These are phyloP conservation scores for Microsporum ferrugineum DNA, from an alignment of 2,329 filamentous ascomycete genomes.

Conservation along the genomic window DNA sequence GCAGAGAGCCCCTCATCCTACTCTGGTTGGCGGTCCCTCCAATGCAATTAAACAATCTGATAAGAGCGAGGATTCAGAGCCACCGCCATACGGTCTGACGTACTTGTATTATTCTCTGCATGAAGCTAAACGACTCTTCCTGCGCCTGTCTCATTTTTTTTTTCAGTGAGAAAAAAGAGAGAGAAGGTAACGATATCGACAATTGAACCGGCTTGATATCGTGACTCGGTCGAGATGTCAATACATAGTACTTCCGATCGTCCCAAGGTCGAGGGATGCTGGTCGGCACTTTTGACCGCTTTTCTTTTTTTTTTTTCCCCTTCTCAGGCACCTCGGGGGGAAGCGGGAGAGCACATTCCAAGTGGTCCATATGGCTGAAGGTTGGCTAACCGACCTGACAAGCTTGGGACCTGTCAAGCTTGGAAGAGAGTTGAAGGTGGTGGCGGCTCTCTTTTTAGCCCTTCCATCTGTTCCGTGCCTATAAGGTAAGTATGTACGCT, in stretches of 20 bases:
- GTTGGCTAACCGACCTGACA: not conserved
- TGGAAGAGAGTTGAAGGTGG: not conserved
- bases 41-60: not conserved
- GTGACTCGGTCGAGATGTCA: conserved; percentile 2
- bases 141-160: not conserved
- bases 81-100: not conserved
- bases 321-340: conserved; percentile 1
- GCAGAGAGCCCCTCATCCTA: not conserved
- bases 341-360: not conserved
- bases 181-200: not conserved
- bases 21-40: not conserved
- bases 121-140: not conserved
- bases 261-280: conserved; percentile 1
- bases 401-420: not conserved
- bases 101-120: not conserved
- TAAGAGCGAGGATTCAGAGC: not conserved
- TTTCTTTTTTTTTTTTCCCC: not conserved
- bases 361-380: not conserved
- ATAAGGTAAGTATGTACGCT: not conserved
- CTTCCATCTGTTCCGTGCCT: not conserved
- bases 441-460: not conserved
- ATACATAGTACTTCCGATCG: not conserved
- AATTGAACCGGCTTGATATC: not conserved
- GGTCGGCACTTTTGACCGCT: not conserved
- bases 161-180: not conserved